Percentiles rank a stretch among this genome's conserved stretches.
Conservation (phyloP, 2,329 filamentous ascomycete species). For the Bipolaris oryzae region DNA sequence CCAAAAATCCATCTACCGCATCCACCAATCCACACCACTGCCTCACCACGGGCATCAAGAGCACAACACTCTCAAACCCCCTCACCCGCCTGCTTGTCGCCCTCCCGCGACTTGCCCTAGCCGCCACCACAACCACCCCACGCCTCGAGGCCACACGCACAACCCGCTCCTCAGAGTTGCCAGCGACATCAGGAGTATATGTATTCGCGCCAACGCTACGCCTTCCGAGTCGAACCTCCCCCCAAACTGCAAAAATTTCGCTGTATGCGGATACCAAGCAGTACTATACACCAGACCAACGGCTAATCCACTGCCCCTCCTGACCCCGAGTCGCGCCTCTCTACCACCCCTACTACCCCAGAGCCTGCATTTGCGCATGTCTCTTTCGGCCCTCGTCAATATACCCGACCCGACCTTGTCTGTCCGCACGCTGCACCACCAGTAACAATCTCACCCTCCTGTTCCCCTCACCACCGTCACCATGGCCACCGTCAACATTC, state of each 20-base stretch:
- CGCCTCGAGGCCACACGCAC: conserved; percentile 37
- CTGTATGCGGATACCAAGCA: conserved; percentile 93
- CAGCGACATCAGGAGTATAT: conserved; percentile 73
- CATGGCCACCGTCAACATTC: conserved; percentile 99
- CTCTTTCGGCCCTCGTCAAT: conserved; percentile 64
- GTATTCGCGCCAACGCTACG: conserved; percentile 97
- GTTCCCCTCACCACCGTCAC: conserved; percentile 58
- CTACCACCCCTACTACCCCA: conserved; percentile 32
- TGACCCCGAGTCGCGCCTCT: conserved; percentile 50
- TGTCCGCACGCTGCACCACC: conserved; percentile 37
- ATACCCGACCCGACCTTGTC: conserved; percentile 42
- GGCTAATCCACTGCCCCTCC: conserved; percentile 69
- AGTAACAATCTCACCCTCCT: conserved; percentile 40
- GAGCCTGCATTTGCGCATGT: conserved; percentile 61
- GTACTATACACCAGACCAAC: conserved; percentile 86
- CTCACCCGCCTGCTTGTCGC: conserved; percentile 27
- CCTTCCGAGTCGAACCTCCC: conserved; percentile 92
- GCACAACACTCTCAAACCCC: conserved; percentile 6
- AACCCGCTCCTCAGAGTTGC: conserved; percentile 37
- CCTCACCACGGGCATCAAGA: conserved; percentile 26
- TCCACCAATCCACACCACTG: conserved; percentile 25
- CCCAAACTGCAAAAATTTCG: conserved; percentile 97
- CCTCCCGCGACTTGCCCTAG: conserved; percentile 37
- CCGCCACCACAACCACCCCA: conserved; percentile 36
- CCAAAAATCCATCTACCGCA: conserved; percentile 27